Percentiles rank a stretch among this genome's conserved stretches.
phyloP scores from a whole-genome alignment of 495 filamentous ascomycete species.

The Penicillium ucsense region DNA sequence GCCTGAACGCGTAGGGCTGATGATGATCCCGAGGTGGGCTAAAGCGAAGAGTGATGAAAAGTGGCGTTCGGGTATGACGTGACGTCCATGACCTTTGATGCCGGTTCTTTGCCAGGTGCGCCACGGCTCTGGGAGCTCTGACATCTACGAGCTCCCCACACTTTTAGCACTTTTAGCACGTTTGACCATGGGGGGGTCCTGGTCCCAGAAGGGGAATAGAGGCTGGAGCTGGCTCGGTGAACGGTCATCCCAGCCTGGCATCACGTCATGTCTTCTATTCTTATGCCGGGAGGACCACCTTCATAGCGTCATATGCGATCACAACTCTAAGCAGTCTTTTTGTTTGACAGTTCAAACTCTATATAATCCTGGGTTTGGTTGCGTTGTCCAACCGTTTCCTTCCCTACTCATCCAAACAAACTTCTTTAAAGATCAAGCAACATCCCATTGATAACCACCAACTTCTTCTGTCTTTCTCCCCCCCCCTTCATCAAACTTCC shows the following conservation, averaged over 20 bases:
- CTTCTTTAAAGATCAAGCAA: neutral
- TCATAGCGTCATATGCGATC: neutral
- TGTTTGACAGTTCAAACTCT: neutral
- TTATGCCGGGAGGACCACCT: neutral
- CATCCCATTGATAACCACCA: neutral
- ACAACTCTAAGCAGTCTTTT: neutral
- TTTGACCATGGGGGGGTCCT: too few species aligned
- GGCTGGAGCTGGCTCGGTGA: too few species aligned
- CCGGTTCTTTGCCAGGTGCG: conserved; percentile 1
- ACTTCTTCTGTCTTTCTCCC: neutral
- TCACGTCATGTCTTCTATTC: conserved; percentile 1
- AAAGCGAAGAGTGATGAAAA: neutral
- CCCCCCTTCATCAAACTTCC: neutral
- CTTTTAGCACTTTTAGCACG: neutral
- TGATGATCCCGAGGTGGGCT: neutral
- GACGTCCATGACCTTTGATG: neutral
- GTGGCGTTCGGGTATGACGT: conserved; percentile 3
- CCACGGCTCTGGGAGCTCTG: too few species aligned
- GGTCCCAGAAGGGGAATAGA: too few species aligned
- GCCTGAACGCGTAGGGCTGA: neutral
- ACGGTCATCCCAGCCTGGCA: neutral
- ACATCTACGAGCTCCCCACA: neutral
- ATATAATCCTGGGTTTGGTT: too few species aligned
- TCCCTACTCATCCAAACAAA: too few species aligned
- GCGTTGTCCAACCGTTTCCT: too few species aligned